phyloP scores from a whole-genome alignment of 305 asterid genomes.

The Stenogyne calaminthoides region DNA sequence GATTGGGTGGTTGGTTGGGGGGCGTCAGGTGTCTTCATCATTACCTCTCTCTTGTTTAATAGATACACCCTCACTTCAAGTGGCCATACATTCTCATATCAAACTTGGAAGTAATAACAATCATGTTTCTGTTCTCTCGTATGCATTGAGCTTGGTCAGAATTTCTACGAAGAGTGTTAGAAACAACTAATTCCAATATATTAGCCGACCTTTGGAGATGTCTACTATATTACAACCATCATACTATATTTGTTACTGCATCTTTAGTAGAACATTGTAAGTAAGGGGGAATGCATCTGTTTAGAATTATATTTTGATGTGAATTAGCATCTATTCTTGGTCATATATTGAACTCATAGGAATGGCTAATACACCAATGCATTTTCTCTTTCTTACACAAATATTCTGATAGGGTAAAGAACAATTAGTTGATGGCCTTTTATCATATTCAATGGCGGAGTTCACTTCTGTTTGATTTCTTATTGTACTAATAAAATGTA shows the following conservation, averaged over 20 bases:
- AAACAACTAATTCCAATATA: not conserved
- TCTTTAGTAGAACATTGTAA: not conserved
- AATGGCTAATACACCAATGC: constrained; percentile 11
- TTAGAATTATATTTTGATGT: constrained; percentile 10
- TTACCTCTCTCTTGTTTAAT: constrained; percentile 5
- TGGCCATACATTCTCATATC: not conserved
- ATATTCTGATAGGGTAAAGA: too few species aligned
- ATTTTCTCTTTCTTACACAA: not conserved
- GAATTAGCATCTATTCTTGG: constrained; percentile 1
- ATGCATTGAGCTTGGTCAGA: not conserved
- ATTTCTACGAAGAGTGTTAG: not conserved
- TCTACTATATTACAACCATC: not conserved
- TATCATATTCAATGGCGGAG: not conserved
- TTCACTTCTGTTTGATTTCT: constrained; percentile 26
- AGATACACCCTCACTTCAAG: not conserved
- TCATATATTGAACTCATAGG: not conserved
- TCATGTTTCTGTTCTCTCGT: not conserved
- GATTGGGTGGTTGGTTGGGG: not conserved
- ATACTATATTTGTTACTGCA: not conserved
- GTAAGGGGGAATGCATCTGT: constrained; percentile 14
- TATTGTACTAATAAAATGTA: constrained; percentile 22
- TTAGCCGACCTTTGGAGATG: not conserved
- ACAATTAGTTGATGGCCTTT: too few species aligned
- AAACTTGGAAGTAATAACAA: not conserved
- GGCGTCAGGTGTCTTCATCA: not conserved